These are phyloP conservation scores for Magnusiomyces ingens DNA, from an alignment of 1,139 yeast genomes.

Conservation along the genomic window DNA sequence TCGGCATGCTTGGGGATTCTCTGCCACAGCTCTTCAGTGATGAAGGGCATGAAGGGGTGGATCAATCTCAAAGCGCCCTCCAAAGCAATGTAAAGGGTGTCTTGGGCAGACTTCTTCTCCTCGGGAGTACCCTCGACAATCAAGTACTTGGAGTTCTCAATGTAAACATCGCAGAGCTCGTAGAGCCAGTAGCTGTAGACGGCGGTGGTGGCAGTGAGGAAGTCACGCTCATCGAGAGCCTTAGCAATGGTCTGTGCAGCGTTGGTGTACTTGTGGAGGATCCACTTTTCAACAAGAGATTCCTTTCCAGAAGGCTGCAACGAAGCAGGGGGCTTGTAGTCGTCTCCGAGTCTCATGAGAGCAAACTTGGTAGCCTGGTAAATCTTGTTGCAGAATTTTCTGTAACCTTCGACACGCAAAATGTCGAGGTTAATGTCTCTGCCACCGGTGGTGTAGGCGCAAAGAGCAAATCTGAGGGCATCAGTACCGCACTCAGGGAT, in stretches of 20 bases:
- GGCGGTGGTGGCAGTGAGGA: slow-evolving; percentile 78
- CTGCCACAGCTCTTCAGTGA: slow-evolving; percentile 98
- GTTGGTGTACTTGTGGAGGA: slow-evolving; percentile 72
- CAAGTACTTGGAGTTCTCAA: slow-evolving; percentile 90
- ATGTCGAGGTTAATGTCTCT: slow-evolving; percentile 96
- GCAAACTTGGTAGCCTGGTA: slow-evolving; percentile 98
- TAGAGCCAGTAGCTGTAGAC: slow-evolving; percentile 91
- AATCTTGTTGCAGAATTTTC: slow-evolving; percentile 98
- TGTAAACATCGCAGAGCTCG: slow-evolving; percentile 94
- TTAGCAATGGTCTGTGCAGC: slow-evolving; percentile 62
- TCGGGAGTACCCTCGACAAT: slow-evolving; percentile 83
- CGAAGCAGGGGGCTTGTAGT: slow-evolving; percentile 69
- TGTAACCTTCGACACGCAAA: slow-evolving; percentile 95
- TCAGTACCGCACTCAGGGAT: slow-evolving; percentile 99
- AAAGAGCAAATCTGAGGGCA: slow-evolving; percentile 93
- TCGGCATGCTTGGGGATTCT: slow-evolving; percentile 84
- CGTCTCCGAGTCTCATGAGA: slow-evolving; percentile 84
- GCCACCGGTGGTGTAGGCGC: slow-evolving; percentile 98
- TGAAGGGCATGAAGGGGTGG: slow-evolving; percentile 97
- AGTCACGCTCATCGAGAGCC: slow-evolving; percentile 76
- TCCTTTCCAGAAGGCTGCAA: slow-evolving; percentile 64
- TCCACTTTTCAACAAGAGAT: slow-evolving; percentile 94
- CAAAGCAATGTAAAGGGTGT: slow-evolving; percentile 85
- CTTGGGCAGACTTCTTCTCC: slow-evolving; percentile 84
- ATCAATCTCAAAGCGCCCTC: slow-evolving; percentile 88